phyloP scores from a whole-genome alignment of 345 rosid genomes.

The Brassica rapa region DNA sequence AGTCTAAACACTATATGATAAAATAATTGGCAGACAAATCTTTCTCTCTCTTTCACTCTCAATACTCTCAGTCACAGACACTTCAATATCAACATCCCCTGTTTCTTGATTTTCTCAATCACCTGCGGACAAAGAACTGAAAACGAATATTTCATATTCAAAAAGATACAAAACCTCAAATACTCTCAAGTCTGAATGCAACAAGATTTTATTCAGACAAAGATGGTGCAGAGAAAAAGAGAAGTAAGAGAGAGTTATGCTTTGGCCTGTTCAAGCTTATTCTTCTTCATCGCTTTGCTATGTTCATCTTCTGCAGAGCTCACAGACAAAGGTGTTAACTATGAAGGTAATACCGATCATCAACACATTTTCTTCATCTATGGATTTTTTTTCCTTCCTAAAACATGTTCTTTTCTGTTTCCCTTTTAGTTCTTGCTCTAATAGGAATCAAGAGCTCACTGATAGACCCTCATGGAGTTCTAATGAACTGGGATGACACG shows the following conservation, averaged over 20 bases:
- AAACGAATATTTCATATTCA: slow-evolving; percentile 14
- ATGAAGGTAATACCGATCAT: slow-evolving; percentile 61
- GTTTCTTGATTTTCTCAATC: slow-evolving; percentile 22
- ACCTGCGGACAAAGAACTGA: slow-evolving; percentile 17
- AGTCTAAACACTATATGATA: slow-evolving; percentile 30
- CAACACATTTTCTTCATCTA: not conserved
- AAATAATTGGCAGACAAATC: slow-evolving; percentile 40
- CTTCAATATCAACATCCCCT: slow-evolving; percentile 22
- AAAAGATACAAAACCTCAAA: slow-evolving; percentile 7
- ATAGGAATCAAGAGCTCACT: slow-evolving; percentile 54
- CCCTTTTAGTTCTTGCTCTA: slow-evolving; percentile 68
- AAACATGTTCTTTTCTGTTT: not conserved
- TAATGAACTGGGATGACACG: slow-evolving; percentile 69
- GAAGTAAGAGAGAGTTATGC: slow-evolving; percentile 10
- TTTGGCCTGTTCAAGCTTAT: slow-evolving; percentile 40
- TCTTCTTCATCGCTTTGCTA: slow-evolving; percentile 35
- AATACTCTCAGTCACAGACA: slow-evolving; percentile 25
- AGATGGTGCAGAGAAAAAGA: slow-evolving; percentile 44
- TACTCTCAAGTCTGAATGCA: slow-evolving; percentile 8
- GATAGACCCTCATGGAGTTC: slow-evolving; percentile 66
- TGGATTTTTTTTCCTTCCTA: not conserved
- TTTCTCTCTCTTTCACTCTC: slow-evolving; percentile 14
- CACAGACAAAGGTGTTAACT: slow-evolving; percentile 79
- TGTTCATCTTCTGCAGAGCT: slow-evolving; percentile 62
- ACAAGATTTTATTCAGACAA: slow-evolving; percentile 20